Evolutionary conservation across 2,329 filamentous ascomycete genomes (phyloP).

Genomic region (Botryotinia convoluta): DNA sequence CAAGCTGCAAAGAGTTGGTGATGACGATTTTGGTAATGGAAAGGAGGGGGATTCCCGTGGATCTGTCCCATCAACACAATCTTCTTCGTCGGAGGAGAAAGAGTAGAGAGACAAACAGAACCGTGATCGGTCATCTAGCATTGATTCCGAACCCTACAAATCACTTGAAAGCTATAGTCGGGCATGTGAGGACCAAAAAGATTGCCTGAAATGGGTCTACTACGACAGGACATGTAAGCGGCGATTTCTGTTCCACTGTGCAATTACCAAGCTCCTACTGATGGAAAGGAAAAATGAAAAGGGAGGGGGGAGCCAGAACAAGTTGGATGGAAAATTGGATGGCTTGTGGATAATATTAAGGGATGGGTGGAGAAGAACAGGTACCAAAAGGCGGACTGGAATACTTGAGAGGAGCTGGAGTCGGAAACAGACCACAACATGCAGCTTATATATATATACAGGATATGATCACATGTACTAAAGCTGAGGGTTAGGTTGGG

Average conservation of each 20-base stretch:
- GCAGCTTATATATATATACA: not conserved
- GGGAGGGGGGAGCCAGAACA: slow-evolving; percentile 3
- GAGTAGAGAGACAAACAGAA: not conserved
- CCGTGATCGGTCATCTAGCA: not conserved
- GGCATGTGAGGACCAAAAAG: slow-evolving; percentile 44
- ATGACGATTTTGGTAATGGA: not conserved
- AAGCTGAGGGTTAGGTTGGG: not conserved
- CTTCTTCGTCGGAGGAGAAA: not conserved
- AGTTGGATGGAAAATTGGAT: slow-evolving; percentile 23
- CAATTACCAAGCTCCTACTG: slow-evolving; percentile 16
- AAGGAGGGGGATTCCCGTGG: not conserved
- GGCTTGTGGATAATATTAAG: slow-evolving; percentile 25
- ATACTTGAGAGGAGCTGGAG: not conserved
- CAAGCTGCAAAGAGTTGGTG: not conserved
- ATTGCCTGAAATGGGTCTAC: slow-evolving; percentile 41
- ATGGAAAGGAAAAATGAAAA: not conserved
- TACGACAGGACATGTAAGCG: slow-evolving; percentile 28
- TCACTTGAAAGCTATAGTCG: slow-evolving; percentile 46
- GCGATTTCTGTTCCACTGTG: slow-evolving; percentile 22
- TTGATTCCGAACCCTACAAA: slow-evolving; percentile 41
- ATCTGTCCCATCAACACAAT: too few species aligned
- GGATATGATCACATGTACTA: not conserved
- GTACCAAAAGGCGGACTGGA: slow-evolving; percentile 18
- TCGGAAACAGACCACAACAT: not conserved
- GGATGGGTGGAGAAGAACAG: slow-evolving; percentile 22